Evolutionary conservation across 192 early-diverging fungal genomes (phyloP).

Genomic region (Coemansia sp.): DNA sequence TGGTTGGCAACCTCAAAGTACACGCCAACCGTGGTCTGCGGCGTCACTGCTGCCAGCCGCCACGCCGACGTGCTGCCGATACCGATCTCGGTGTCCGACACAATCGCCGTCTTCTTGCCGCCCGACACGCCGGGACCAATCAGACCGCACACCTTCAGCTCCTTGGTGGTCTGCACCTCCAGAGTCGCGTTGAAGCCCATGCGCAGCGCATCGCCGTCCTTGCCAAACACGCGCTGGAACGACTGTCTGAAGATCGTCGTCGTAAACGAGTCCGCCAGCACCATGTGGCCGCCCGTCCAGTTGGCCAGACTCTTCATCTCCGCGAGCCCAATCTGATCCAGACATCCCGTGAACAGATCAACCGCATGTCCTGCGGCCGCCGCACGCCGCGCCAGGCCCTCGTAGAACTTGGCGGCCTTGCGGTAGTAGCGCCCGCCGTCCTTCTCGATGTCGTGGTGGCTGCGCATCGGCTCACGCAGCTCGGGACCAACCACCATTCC

Average conservation of each 20-base stretch:
- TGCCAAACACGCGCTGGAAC: constrained; percentile 92
- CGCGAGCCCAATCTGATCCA: constrained; percentile 95
- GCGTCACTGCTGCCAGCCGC: constrained; percentile 89
- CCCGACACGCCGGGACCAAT: constrained; percentile 94
- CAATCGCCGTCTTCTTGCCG: constrained; percentile 85
- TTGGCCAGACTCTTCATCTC: constrained; percentile 95
- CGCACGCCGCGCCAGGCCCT: constrained; percentile 81
- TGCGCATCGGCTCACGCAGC: constrained; percentile 91
- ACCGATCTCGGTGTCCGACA: constrained; percentile 98
- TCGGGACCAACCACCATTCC: constrained; percentile 93
- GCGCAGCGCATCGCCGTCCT: constrained; percentile 85
- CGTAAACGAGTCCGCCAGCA: constrained; percentile 94
- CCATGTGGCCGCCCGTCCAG: constrained; percentile 89
- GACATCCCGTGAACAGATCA: constrained; percentile 97
- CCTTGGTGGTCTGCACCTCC: constrained; percentile 95
- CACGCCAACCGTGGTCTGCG: constrained; percentile 81
- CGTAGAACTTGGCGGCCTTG: constrained; percentile 96
- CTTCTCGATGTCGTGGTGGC: constrained; percentile 98
- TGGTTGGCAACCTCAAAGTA: constrained; percentile 98
- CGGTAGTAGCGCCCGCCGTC: constrained; percentile 91
- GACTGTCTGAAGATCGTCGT: constrained; percentile 97
- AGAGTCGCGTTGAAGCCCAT: constrained; percentile 98
- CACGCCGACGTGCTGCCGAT: constrained; percentile 94
- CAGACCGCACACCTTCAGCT: constrained; percentile 93
- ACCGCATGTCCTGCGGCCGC: constrained; percentile 88